phyloP scores from a whole-genome alignment of 2,329 filamentous ascomycete genomes.

The Aspergillus sp. region DNA sequence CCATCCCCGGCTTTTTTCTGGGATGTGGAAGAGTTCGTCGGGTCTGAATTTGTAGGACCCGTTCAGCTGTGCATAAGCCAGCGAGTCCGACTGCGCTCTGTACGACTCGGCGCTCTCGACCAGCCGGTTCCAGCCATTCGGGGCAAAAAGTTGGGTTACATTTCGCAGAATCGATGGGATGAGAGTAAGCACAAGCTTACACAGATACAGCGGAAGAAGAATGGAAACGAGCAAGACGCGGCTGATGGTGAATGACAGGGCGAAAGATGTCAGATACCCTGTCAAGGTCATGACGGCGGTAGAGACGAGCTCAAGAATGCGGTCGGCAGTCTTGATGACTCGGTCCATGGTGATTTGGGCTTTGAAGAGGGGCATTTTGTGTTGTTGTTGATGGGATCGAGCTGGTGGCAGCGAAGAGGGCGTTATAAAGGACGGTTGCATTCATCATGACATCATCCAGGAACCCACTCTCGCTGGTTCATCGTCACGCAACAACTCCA shows the following conservation, averaged over 20 bases:
- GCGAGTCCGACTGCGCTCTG: not conserved
- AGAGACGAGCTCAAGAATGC: not conserved
- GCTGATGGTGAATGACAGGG: slow-evolving; percentile 3
- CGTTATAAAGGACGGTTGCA: not conserved
- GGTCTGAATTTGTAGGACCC: not conserved
- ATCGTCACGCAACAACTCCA: not conserved
- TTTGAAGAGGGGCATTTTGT: slow-evolving; percentile 1
- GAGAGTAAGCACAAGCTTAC: not conserved
- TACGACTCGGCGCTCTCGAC: not conserved
- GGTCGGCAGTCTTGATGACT: not conserved
- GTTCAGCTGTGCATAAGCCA: not conserved
- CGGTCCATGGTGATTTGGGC: not conserved
- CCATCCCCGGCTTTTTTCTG: not conserved
- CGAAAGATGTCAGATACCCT: not conserved
- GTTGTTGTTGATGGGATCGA: not conserved
- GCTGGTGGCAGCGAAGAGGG: not conserved
- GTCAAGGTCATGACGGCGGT: not conserved
- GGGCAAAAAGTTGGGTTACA: not conserved
- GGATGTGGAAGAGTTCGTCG: not conserved
- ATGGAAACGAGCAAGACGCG: not conserved
- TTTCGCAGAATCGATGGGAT: not conserved
- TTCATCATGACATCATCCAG: not conserved
- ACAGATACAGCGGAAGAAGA: not conserved
- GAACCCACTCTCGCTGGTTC: not conserved
- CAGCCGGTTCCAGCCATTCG: not conserved